Conservation (phyloP, 192 early-diverging fungal species). For the Gaertneriomyces sp. region DNA sequence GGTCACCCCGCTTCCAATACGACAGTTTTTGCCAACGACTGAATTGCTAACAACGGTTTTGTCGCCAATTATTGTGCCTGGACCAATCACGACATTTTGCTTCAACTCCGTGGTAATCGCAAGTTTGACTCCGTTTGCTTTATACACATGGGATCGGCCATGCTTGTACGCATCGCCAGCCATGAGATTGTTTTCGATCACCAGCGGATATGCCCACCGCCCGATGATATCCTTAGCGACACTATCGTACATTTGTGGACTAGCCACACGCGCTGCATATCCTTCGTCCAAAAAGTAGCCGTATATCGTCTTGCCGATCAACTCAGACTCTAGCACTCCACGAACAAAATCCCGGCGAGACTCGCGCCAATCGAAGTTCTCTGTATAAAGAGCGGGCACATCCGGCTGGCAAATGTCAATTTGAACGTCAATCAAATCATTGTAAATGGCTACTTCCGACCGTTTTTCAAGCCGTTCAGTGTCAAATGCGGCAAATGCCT, state of each 20-base stretch:
- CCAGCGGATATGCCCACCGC: constrained; percentile 92
- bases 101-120: constrained; percentile 63
- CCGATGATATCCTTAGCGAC: constrained; percentile 82
- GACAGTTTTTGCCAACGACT: constrained; percentile 79
- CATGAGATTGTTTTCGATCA: constrained; percentile 81
- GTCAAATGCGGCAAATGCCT: constrained; percentile 53
- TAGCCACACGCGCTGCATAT: constrained; percentile 66
- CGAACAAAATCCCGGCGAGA: constrained; percentile 85
- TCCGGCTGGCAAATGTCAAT: constrained; percentile 92
- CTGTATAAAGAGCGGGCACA: constrained; percentile 83
- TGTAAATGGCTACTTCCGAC: constrained; percentile 73
- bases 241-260: constrained; percentile 69
- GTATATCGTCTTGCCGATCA: constrained; percentile 84
- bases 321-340: constrained; percentile 83
- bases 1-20: constrained; percentile 63
- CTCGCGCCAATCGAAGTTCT: constrained; percentile 97
- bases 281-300: constrained; percentile 66
- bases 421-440: constrained; percentile 89
- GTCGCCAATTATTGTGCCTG: constrained; percentile 70
- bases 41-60: constrained; percentile 68
- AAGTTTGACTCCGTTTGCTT: constrained; percentile 69
- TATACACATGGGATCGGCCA: constrained; percentile 80
- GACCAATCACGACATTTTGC: constrained; percentile 80
- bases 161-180: constrained; percentile 67
- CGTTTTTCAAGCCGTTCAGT: constrained; percentile 51